Evolutionary conservation across 2,329 filamentous ascomycete genomes (phyloP).

Genomic region (Arthrobotrys sinensis): DNA sequence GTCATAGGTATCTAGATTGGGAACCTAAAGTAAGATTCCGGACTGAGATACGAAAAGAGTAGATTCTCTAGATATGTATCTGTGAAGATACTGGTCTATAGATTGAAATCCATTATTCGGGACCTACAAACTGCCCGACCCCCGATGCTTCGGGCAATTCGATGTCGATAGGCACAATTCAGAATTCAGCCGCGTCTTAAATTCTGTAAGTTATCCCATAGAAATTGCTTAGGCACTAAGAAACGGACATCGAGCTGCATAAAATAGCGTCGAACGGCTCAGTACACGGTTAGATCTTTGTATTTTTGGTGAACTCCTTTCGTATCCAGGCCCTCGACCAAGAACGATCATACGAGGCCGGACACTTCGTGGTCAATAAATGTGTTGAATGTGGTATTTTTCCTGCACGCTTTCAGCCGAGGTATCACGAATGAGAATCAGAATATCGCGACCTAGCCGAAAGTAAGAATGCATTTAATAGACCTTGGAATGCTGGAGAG

Average conservation of each 20-base stretch:
- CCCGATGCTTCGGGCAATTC: background rate
- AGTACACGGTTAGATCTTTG: background rate
- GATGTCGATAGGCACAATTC: background rate
- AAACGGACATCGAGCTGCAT: too few relatives aligned
- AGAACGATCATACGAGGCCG: constrained; percentile 4
- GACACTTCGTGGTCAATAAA: background rate
- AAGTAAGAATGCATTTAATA: constrained; percentile 41
- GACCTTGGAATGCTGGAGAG: constrained; percentile 36
- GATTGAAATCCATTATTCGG: too few relatives aligned
- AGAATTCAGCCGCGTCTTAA: constrained; percentile 28
- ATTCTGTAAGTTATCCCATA: background rate
- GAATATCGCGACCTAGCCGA: constrained; percentile 54
- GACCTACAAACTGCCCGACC: background rate
- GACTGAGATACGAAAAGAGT: too few relatives aligned
- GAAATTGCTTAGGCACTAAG: background rate
- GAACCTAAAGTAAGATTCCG: too few relatives aligned
- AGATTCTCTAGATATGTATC: too few relatives aligned
- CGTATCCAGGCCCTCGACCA: constrained; percentile 3
- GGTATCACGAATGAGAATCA: constrained; percentile 43
- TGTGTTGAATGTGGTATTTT: constrained; percentile 60
- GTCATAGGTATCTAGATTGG: too few relatives aligned
- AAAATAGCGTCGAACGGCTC: too few relatives aligned
- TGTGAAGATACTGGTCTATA: too few relatives aligned
- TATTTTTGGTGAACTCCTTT: background rate
- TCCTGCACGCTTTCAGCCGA: constrained; percentile 54